phyloP scores from a whole-genome alignment of 2,329 filamentous ascomycete genomes.

The Calonectria fujianensis region DNA sequence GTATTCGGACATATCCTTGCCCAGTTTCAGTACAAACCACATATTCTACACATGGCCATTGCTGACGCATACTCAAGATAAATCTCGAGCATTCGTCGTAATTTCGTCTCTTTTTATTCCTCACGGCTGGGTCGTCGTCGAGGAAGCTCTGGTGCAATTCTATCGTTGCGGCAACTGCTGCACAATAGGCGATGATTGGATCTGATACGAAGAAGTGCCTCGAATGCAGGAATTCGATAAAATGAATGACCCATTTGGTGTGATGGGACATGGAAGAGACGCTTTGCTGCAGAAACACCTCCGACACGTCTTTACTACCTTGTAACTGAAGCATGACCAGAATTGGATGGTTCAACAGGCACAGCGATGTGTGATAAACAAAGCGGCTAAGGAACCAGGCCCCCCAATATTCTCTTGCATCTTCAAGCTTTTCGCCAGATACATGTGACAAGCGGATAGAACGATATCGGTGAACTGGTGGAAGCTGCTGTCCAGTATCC shows the following conservation, averaged over 20 bases:
- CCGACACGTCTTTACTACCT: conserved; percentile 21
- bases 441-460: conserved; percentile 9
- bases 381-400: conserved; percentile 31
- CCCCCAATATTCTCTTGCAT: conserved; percentile 25
- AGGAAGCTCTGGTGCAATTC: conserved; percentile 26
- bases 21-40: not conserved
- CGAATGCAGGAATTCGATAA: conserved; percentile 19
- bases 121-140: not conserved
- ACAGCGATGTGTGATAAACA: conserved; percentile 24
- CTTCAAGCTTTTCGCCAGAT: conserved; percentile 11
- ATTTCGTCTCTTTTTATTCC: conserved; percentile 2
- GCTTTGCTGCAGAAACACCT: conserved; percentile 23
- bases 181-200: conserved; percentile 22
- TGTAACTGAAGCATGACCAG: conserved; percentile 26
- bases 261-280: conserved; percentile 14
- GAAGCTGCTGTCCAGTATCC: conserved; percentile 15
- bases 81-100: not conserved
- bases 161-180: conserved; percentile 17
- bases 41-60: conserved; percentile 10
- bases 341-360: conserved; percentile 25
- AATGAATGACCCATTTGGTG: conserved; percentile 23
- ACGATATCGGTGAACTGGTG: conserved; percentile 21
- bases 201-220: conserved; percentile 22
- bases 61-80: not conserved
- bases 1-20: not conserved